These are phyloP conservation scores for Gryganskiella cystojenkinii DNA, from an alignment of 192 early-diverging fungal species.

Conservation along the genomic window DNA sequence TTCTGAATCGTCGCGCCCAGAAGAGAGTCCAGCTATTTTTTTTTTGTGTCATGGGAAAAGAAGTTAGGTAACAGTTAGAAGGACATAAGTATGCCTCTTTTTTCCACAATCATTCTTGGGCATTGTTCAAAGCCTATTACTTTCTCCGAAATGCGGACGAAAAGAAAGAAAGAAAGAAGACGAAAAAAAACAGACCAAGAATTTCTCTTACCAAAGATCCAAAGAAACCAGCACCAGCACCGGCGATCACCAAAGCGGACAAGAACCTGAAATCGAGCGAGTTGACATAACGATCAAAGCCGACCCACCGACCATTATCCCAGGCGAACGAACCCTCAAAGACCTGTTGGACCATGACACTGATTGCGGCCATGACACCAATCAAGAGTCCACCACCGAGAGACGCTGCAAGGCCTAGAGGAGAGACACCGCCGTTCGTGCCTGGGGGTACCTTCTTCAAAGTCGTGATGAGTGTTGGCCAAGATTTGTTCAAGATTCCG, in stretches of 20 bases:
- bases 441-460: slow-evolving; percentile 85
- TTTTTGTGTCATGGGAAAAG: background rate
- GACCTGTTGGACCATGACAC: slow-evolving; percentile 59
- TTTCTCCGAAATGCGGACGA: too few relatives aligned
- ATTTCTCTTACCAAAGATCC: slow-evolving; percentile 75
- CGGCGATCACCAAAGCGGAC: slow-evolving; percentile 57
- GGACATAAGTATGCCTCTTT: background rate
- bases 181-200: background rate
- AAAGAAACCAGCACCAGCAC: slow-evolving; percentile 72
- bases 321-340: slow-evolving; percentile 47
- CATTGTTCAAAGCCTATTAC: too few relatives aligned
- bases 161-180: too few relatives aligned
- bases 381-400: slow-evolving; percentile 78
- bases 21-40: slow-evolving; percentile 78
- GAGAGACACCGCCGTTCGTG: slow-evolving; percentile 88
- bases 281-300: slow-evolving; percentile 43
- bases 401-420: slow-evolving; percentile 80
- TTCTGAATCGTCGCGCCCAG: slow-evolving; percentile 86
- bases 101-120: too few relatives aligned
- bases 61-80: background rate
- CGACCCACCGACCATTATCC: slow-evolving; percentile 28
- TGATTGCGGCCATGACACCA: slow-evolving; percentile 68
- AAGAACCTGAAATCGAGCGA: slow-evolving; percentile 37
- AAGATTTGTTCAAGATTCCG: slow-evolving; percentile 78
- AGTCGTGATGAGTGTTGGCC: slow-evolving; percentile 88